These are phyloP conservation scores for Pythium dissotocum DNA, from an alignment of 352 stramenopile genomes.

Conservation along the genomic window DNA sequence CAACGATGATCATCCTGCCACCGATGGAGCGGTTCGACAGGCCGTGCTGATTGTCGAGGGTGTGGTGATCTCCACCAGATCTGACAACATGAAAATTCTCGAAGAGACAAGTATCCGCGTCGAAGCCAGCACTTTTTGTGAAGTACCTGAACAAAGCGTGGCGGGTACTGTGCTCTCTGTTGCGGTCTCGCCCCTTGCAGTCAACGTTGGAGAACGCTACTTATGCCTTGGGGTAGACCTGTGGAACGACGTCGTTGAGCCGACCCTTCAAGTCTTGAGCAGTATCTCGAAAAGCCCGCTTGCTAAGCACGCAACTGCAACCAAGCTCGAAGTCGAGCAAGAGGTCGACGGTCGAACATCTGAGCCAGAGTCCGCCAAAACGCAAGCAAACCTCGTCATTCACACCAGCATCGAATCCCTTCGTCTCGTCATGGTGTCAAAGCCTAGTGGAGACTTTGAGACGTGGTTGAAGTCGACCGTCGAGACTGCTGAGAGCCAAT, in stretches of 20 bases:
- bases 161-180: conserved; percentile 4
- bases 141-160: neutral
- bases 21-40: neutral
- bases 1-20: conserved; percentile 4
- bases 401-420: conserved; percentile 16
- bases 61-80: conserved; percentile 16
- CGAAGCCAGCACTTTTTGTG: neutral
- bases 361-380: neutral
- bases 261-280: conserved; percentile 21
- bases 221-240: conserved; percentile 27
- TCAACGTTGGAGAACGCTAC: conserved; percentile 28
- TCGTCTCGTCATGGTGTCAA: conserved; percentile 25
- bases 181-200: conserved; percentile 13
- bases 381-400: neutral
- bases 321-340: neutral
- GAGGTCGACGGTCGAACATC: neutral
- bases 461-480: conserved; percentile 24
- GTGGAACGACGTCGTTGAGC: conserved; percentile 31
- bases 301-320: neutral
- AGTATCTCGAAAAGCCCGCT: conserved; percentile 14
- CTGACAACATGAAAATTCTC: conserved; percentile 23
- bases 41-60: conserved; percentile 13
- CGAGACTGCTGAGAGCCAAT: conserved; percentile 14
- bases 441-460: conserved; percentile 22
- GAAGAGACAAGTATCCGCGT: conserved; percentile 36